phyloP scores from a whole-genome alignment of 2,329 filamentous ascomycete species.

The Dryadomyces quercivorus region DNA sequence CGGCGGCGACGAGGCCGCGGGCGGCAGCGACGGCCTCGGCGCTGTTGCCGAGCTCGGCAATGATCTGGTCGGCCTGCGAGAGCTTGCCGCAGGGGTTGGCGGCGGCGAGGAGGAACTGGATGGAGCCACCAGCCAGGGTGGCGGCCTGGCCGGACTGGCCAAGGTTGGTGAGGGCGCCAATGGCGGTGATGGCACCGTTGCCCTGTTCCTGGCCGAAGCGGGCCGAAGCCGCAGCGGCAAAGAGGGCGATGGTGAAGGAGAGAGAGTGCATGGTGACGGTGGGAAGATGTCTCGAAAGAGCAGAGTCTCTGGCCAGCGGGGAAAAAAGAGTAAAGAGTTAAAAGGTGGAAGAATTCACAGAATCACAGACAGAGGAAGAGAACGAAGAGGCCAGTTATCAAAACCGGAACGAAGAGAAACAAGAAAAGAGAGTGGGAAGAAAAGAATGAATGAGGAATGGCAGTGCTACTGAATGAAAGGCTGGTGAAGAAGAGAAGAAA shows the following conservation, averaged over 20 bases:
- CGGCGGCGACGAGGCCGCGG: conserved; percentile 13
- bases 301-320: background rate
- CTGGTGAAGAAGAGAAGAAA: conserved; percentile 4
- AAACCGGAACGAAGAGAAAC: conserved; percentile 10
- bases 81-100: conserved; percentile 35
- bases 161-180: conserved; percentile 36
- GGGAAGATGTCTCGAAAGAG: background rate
- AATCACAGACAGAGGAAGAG: background rate
- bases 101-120: conserved; percentile 47
- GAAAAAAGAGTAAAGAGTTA: background rate
- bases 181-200: conserved; percentile 34
- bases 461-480: conserved; percentile 3
- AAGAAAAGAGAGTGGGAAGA: background rate
- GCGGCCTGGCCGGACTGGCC: conserved; percentile 46
- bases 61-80: conserved; percentile 50
- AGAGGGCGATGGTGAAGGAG: conserved; percentile 23
- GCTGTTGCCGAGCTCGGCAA: conserved; percentile 46
- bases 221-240: conserved; percentile 21
- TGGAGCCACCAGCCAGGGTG: conserved; percentile 48
- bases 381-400: conserved; percentile 9
- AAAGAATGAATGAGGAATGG: conserved; percentile 7
- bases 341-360: conserved; percentile 6
- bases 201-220: conserved; percentile 53
- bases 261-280: conserved; percentile 16
- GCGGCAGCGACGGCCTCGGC: conserved; percentile 49